These are phyloP conservation scores for Debaryomyces udenii DNA, from an alignment of 1,139 yeast species.

Conservation along the genomic window DNA sequence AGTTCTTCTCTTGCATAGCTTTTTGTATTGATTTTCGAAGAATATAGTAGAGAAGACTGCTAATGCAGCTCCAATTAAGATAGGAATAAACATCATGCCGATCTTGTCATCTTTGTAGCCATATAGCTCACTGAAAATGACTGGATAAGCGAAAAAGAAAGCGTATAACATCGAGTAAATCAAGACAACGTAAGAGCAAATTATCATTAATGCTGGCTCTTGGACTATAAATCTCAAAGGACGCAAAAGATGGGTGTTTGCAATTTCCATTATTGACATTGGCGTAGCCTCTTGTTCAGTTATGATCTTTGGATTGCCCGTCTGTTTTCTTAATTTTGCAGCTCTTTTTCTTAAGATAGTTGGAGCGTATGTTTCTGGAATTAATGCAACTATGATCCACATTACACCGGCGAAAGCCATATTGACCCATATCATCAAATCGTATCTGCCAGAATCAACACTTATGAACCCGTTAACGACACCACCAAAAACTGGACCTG, in stretches of 20 bases:
- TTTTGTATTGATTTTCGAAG: conserved; percentile 63
- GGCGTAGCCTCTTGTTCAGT: conserved; percentile 90
- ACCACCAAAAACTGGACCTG: conserved; percentile 94
- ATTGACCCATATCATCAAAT: conserved; percentile 83
- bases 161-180: conserved; percentile 88
- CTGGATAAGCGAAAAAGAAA: conserved; percentile 89
- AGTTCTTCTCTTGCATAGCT: conserved; percentile 54
- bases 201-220: conserved; percentile 81
- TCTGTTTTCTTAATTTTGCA: conserved; percentile 66
- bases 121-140: conserved; percentile 66
- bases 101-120: conserved; percentile 68
- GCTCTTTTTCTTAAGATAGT: conserved; percentile 79
- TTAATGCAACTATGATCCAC: conserved; percentile 62
- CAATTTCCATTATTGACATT: conserved; percentile 61
- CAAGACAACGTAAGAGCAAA: conserved; percentile 83
- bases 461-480: conserved; percentile 84
- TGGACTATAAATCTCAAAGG: conserved; percentile 75
- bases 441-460: conserved; percentile 66
- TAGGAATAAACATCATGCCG: conserved; percentile 86
- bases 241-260: conserved; percentile 68
- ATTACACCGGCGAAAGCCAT: conserved; percentile 88
- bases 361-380: conserved; percentile 94
- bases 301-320: conserved; percentile 81
- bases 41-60: conserved; percentile 75
- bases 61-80: conserved; percentile 77